Conservation (phyloP, 176 grass and related monocot genomes). For the Olyra latifolia region DNA sequence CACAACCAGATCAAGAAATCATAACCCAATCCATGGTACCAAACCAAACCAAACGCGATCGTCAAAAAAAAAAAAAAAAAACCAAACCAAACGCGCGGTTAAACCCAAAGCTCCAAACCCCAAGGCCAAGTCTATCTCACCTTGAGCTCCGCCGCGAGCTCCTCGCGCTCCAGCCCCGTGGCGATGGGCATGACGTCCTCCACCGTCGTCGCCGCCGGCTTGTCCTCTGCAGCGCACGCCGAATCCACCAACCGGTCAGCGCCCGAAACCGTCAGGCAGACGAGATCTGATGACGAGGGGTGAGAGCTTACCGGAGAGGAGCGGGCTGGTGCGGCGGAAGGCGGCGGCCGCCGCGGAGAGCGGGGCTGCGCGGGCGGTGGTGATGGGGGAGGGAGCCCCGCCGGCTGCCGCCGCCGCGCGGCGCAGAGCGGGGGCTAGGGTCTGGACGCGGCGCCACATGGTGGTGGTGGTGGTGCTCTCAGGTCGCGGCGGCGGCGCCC, state of each 20-base stretch:
- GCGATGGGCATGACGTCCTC: conserved; percentile 89
- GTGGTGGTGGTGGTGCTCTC: conserved; percentile 33
- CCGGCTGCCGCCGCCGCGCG: conserved; percentile 34
- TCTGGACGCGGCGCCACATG: conserved; percentile 80
- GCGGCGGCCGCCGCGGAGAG: conserved; percentile 41
- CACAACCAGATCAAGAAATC: conserved; percentile 41
- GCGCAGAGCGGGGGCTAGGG: conserved; percentile 51
- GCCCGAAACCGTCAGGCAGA: neutral
- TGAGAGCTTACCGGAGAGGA: conserved; percentile 58
- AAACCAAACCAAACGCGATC: neutral
- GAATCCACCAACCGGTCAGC: conserved; percentile 31
- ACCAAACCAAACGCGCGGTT: conserved; percentile 9
- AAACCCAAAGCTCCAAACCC: conserved; percentile 6
- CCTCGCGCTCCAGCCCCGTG: conserved; percentile 82
- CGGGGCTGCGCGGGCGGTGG: conserved; percentile 16
- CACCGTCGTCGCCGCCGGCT: conserved; percentile 50
- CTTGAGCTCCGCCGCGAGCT: conserved; percentile 69
- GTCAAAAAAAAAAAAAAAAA: too few species aligned
- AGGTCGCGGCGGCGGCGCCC: conserved; percentile 41
- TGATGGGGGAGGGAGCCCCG: conserved; percentile 6
- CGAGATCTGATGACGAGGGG: conserved; percentile 37
- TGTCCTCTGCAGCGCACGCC: conserved; percentile 50
- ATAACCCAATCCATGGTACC: conserved; percentile 9
- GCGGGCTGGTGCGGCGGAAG: conserved; percentile 68
- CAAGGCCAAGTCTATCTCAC: conserved; percentile 25